A percentile compares a stretch with the other conserved stretches of the same genome.
Conservation (phyloP, 139 green algal genomes). For the Coccomyxa sp. region DNA sequence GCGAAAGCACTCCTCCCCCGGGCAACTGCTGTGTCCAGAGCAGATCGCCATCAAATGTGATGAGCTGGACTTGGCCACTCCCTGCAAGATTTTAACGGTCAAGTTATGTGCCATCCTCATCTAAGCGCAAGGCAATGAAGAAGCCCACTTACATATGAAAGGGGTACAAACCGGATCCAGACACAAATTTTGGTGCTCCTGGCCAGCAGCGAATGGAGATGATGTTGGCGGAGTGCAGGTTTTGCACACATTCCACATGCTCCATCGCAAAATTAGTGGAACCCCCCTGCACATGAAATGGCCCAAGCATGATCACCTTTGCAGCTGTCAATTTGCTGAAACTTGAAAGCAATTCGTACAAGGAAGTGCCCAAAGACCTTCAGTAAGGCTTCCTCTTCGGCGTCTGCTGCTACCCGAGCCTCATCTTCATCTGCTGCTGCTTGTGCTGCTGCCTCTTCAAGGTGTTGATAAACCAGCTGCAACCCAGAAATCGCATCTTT, state of each 20-base stretch:
- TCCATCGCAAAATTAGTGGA: not conserved
- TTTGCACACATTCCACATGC: not conserved
- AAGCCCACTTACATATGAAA: too few species aligned
- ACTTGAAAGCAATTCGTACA: not conserved
- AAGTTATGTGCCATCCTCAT: not conserved
- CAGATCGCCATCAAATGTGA: slow-evolving; percentile 5
- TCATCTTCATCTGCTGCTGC: slow-evolving; percentile 17
- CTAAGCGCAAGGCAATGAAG: too few species aligned
- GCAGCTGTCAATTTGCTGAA: not conserved
- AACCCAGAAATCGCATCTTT: not conserved
- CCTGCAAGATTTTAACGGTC: not conserved
- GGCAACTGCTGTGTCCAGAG: slow-evolving; percentile 5
- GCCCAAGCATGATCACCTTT: not conserved
- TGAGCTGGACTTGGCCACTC: not conserved
- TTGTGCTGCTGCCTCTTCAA: slow-evolving; percentile 21
- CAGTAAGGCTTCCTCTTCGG: slow-evolving; percentile 18
- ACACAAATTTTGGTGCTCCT: not conserved
- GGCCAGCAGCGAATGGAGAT: slow-evolving; percentile 19
- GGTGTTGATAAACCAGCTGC: not conserved
- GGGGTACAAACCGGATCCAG: not conserved
- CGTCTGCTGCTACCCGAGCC: not conserved
- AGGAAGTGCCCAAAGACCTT: not conserved
- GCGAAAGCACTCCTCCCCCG: slow-evolving; percentile 34
- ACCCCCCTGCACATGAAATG: not conserved
- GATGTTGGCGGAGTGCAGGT: slow-evolving; percentile 18